phyloP scores from a whole-genome alignment of 1,284 basidiomycete genomes.

The Malassezia pachydermatis region DNA sequence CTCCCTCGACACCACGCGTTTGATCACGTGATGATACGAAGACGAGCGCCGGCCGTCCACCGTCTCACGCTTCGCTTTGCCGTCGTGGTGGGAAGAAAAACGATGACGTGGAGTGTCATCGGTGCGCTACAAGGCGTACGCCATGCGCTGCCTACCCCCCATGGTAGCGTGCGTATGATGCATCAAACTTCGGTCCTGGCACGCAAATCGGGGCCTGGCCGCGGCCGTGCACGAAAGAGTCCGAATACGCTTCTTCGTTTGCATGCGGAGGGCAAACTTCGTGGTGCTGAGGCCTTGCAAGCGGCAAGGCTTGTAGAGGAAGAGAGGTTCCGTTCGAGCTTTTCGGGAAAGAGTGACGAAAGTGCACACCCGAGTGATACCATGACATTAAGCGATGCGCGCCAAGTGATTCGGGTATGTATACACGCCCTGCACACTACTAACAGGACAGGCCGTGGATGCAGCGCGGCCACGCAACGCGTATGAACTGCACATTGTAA shows the following conservation, averaged over 20 bases:
- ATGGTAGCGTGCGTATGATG: background rate
- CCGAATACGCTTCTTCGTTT: constrained; percentile 17
- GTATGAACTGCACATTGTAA: constrained; percentile 45
- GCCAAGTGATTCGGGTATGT: constrained; percentile 14
- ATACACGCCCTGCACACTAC: no score
- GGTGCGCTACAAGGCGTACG: background rate
- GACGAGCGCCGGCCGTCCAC: background rate
- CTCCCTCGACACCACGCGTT: no score
- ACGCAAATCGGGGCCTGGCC: constrained; percentile 30
- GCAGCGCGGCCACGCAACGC: constrained; percentile 33
- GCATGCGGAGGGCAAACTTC: constrained; percentile 11
- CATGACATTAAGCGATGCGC: constrained; percentile 11
- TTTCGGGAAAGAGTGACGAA: background rate
- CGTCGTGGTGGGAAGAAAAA: no score
- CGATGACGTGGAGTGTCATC: constrained; percentile 6
- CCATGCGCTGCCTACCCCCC: background rate
- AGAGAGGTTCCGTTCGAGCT: background rate
- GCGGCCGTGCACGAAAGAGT: constrained; percentile 26
- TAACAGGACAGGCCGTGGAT: constrained; percentile 23
- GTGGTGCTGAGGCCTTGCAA: constrained; percentile 12
- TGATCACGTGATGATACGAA: constrained; percentile 4
- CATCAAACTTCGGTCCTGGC: constrained; percentile 1
- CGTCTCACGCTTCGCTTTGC: background rate
- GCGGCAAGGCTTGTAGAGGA: constrained; percentile 11
- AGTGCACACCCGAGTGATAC: background rate